Evolutionary conservation across 768 basidiomycete genomes (phyloP).

Genomic region (Phanerochaete carnosa): DNA sequence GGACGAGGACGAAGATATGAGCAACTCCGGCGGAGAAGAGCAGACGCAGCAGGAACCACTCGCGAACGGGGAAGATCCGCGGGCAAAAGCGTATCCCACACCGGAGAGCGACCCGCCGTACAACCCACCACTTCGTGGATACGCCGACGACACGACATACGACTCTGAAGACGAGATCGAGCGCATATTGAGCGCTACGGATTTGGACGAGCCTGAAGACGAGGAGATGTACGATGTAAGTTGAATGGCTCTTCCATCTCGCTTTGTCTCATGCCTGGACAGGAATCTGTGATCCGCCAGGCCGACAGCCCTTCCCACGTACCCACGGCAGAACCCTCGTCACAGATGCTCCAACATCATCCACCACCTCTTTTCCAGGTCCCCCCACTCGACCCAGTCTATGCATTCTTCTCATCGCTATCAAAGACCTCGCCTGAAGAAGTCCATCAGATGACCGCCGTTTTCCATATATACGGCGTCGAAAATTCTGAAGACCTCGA

Average conservation of each 20-base stretch:
- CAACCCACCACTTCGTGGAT: too few species aligned
- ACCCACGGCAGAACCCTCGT: not conserved
- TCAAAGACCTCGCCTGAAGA: not conserved
- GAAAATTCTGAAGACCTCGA: conserved; percentile 1
- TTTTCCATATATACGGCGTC: conserved; percentile 4
- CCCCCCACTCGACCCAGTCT: not conserved
- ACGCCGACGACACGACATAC: not conserved
- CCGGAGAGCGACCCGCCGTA: not conserved
- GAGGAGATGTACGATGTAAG: not conserved
- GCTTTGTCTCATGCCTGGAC: not conserved
- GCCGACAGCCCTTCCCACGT: not conserved
- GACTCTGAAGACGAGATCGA: conserved; percentile 1
- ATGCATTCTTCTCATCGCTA: not conserved
- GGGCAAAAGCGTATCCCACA: not conserved
- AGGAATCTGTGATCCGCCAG: not conserved
- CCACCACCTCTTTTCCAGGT: not conserved
- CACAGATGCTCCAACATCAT: not conserved
- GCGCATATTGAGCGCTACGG: not conserved
- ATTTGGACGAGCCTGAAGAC: not conserved
- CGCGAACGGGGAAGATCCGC: not conserved
- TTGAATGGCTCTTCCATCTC: not conserved
- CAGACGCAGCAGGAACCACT: not conserved
- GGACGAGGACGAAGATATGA: not conserved
- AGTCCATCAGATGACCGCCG: not conserved
- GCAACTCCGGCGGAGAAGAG: not conserved